These are phyloP conservation scores for Dysphania ambrosioides DNA, from an alignment of 148 eudicot species.

Conservation along the genomic window DNA sequence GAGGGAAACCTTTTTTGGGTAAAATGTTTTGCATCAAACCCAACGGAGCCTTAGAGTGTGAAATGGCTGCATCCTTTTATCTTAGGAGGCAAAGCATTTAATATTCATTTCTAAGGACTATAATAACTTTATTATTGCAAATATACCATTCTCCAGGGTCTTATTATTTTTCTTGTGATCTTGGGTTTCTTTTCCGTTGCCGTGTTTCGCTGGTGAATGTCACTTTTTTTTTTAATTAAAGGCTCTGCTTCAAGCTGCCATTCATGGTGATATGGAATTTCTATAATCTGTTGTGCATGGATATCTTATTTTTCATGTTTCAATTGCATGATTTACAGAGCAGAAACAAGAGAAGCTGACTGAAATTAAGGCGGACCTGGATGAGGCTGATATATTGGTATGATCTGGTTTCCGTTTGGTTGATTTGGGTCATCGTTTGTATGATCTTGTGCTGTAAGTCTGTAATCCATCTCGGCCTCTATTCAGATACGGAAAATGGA, in stretches of 20 bases:
- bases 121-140: background rate
- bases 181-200: background rate
- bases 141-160: background rate
- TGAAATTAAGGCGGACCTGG: conserved; percentile 64
- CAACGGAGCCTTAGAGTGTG: background rate
- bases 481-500: conserved; percentile 92
- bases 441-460: conserved; percentile 13
- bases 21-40: no score
- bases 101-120: background rate
- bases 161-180: background rate
- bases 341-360: conserved; percentile 61
- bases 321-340: conserved; percentile 42
- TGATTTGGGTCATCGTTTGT: background rate
- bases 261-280: background rate
- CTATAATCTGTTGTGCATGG: conserved; percentile 3
- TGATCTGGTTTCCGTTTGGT: conserved; percentile 4
- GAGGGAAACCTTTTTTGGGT: no score
- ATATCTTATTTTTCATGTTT: conserved; percentile 1
- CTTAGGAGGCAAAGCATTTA: background rate
- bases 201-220: background rate
- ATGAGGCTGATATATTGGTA: conserved; percentile 93
- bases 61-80: background rate
- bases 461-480: conserved; percentile 14
- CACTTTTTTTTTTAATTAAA: background rate
- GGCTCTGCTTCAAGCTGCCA: background rate